phyloP scores from a whole-genome alignment of 441 rosid species.

The Bruguiera hainesii region DNA sequence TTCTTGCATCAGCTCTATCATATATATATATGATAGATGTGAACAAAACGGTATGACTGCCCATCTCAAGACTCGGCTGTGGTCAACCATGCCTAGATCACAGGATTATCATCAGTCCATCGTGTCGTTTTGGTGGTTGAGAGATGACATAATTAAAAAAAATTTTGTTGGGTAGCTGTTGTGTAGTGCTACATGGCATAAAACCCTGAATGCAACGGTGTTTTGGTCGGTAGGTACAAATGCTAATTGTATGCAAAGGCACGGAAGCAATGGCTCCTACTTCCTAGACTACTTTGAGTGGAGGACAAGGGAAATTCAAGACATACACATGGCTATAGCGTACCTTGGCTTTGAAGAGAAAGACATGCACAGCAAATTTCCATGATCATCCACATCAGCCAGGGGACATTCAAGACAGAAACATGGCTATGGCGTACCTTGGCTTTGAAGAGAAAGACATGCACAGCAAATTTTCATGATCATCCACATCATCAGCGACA shows the following conservation, averaged over 20 bases:
- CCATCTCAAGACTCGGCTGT: no score
- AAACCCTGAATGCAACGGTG: no score
- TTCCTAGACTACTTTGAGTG: slow-evolving; percentile 36
- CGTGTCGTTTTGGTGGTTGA: no score
- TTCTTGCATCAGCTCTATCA: no score
- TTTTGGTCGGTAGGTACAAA: neutral
- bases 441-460: slow-evolving; percentile 45
- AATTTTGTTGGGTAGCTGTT: no score
- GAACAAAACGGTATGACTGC: no score
- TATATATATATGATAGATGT: no score
- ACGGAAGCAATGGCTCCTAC: slow-evolving; percentile 18
- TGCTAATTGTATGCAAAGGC: slow-evolving; percentile 23
- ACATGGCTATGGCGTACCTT: slow-evolving; percentile 31
- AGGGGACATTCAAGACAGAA: slow-evolving; percentile 28
- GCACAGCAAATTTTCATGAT: slow-evolving; percentile 14
- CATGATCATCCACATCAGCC: slow-evolving; percentile 21
- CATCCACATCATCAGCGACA: slow-evolving; percentile 9
- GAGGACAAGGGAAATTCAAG: slow-evolving; percentile 32
- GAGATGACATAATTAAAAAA: no score
- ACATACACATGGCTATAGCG: slow-evolving; percentile 11
- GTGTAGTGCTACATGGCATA: no score
- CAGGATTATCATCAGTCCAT: no score
- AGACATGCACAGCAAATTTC: slow-evolving; percentile 17
- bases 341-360: slow-evolving; percentile 56
- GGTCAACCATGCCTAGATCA: no score